Evolutionary conservation across 140 eudicot genomes (phyloP), one percentile per base, ranked within the genome.

Genomic region (Stevia rebaudiana): DNA sequence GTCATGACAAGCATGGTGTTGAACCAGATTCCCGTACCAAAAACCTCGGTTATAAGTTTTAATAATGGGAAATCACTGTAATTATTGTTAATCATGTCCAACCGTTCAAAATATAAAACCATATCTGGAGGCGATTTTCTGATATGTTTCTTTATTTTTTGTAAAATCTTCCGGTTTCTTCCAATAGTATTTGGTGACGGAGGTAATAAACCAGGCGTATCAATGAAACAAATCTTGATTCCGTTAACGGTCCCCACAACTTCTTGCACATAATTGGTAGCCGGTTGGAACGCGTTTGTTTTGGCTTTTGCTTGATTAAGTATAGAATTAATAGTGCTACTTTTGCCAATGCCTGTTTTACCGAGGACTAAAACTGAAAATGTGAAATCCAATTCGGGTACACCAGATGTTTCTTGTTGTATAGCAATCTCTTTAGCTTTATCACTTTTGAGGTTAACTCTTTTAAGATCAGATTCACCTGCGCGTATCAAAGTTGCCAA

Each of bases 1-100:
- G 99, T 88, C 95, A 92, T 81, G 61, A 92, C 99, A 69, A 92
- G 76, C 63, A 88, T 83, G 49, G 97, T 92, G 84, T 84, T 92
- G 84, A 92, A 92, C 99, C 99, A 92, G n/a, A 92, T 79, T 46
- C 83, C 90, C 46, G 78, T 77, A 63, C 99, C 97, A 48, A 92
- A 87, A 28, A 79, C 83, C 78, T 92, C 90, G 0, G 87, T 85
- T 44, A 92, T 63, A 25, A 88, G 94, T 77, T 89, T 92, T 75
- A 92, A 51, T 35, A 92, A 51, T 1, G 94, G 97, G 52, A 77
- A 81, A 80, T 88, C 99, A 79, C 82, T 81, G 69, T 85, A 85
- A 56, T 74, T 76, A 8, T 1, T 53, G 71, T 79, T 71, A 58
- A 92, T 75, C 76, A 78, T n/a, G 67, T 92, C 99, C 0, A 92